A percentile compares a stretch with the other conserved stretches of the same genome.
These are phyloP conservation scores for Coemansia sp. DNA, from an alignment of 192 early-diverging fungal species.

Conservation along the genomic window DNA sequence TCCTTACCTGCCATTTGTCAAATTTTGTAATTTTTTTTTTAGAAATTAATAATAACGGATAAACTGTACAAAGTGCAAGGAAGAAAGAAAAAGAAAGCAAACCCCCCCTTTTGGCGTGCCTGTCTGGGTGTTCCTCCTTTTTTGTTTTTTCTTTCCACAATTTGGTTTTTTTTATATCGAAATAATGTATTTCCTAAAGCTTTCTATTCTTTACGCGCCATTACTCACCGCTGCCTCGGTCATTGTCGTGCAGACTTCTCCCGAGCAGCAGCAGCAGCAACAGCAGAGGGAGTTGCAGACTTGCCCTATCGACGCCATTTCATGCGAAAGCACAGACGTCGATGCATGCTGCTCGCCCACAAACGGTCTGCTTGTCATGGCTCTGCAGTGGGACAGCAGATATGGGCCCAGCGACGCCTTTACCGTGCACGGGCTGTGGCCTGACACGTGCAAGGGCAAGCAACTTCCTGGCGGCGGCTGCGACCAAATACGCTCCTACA, in stretches of 20 bases:
- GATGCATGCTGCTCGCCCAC: conserved; percentile 55
- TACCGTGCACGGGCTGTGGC: conserved; percentile 82
- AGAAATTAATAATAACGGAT: too few species aligned
- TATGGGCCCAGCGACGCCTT: conserved; percentile 63
- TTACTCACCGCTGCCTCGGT: not conserved
- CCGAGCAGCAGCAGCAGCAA: not conserved
- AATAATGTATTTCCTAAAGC: not conserved
- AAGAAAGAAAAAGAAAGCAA: too few species aligned
- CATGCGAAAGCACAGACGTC: conserved; percentile 33
- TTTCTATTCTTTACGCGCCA: not conserved
- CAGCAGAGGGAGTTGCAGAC: not conserved
- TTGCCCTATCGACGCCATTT: conserved; percentile 48
- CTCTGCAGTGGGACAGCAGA: conserved; percentile 63
- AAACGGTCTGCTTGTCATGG: conserved; percentile 49
- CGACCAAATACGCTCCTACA: conserved; percentile 63
- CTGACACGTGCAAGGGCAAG: conserved; percentile 65
- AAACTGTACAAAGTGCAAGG: too few species aligned
- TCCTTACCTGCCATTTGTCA: too few species aligned
- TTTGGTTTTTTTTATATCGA: not conserved
- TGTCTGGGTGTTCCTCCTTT: too few species aligned
- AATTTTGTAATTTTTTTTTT: too few species aligned
- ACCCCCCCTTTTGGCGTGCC: not conserved
- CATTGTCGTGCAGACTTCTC: not conserved
- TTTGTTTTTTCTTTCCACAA: not conserved
- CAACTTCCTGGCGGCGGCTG: conserved; percentile 59